phyloP scores from a whole-genome alignment of 2,329 filamentous ascomycete species.

The Phaeophleospora eucalypticola region DNA sequence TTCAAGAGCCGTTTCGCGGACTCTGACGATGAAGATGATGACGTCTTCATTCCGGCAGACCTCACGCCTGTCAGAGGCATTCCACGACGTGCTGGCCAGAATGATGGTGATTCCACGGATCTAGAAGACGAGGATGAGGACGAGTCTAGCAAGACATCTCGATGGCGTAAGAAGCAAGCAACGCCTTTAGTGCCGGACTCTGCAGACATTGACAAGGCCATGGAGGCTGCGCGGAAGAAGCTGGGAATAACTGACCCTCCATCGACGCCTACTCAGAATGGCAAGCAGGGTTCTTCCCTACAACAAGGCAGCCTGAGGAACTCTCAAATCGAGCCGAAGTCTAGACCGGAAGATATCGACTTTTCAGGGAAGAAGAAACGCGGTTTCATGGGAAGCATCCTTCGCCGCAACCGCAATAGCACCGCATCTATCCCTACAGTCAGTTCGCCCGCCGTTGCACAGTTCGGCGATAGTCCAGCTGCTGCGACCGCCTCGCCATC shows the following conservation, averaged over 20 bases:
- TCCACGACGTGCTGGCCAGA: conserved; percentile 50
- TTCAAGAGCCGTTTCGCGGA: conserved; percentile 49
- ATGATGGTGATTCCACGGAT: conserved; percentile 56
- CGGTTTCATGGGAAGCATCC: conserved; percentile 33
- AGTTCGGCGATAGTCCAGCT: background rate
- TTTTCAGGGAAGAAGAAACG: conserved; percentile 23
- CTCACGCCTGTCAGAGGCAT: conserved; percentile 57
- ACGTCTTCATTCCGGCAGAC: conserved; percentile 34
- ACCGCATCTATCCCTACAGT: conserved; percentile 22
- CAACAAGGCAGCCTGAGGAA: conserved; percentile 37
- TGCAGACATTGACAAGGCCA: conserved; percentile 37
- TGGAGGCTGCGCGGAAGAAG: conserved; percentile 32
- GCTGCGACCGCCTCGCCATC: conserved; percentile 3
- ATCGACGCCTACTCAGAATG: conserved; percentile 12
- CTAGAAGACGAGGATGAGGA: conserved; percentile 43
- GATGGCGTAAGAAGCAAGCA: conserved; percentile 43
- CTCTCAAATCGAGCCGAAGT: conserved; percentile 46
- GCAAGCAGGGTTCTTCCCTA: conserved; percentile 32
- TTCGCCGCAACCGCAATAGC: conserved; percentile 32
- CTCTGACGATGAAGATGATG: conserved; percentile 52
- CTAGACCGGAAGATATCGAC: conserved; percentile 14
- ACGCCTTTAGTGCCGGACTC: conserved; percentile 30
- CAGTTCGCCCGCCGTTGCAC: conserved; percentile 1
- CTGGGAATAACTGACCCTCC: conserved; percentile 25
- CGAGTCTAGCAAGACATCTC: conserved; percentile 26